Percentiles rank a stretch among this genome's conserved stretches.
phyloP scores from a whole-genome alignment of 1,284 basidiomycete genomes.

The Coniferiporia sulphurascens region DNA sequence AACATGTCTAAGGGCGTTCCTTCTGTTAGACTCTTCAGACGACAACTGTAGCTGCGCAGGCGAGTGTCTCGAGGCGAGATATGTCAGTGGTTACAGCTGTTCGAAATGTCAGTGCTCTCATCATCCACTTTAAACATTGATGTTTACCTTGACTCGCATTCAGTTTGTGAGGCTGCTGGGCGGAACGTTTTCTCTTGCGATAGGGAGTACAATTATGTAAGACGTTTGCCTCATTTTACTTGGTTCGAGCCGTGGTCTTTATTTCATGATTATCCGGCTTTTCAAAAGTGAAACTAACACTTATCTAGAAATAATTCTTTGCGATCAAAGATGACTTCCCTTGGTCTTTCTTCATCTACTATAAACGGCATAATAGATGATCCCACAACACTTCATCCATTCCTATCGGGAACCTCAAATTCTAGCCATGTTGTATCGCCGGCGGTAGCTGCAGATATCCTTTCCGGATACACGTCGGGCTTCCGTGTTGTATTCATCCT shows the following conservation, averaged over 20 bases:
- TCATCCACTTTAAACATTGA: background rate
- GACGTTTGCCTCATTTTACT: background rate
- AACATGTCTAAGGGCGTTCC: background rate
- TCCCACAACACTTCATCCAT: conserved; percentile 1
- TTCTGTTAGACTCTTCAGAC: conserved; percentile 13
- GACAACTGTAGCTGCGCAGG: conserved; percentile 17
- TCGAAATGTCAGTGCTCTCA: conserved; percentile 8
- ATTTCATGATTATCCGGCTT: background rate
- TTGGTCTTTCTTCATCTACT: background rate
- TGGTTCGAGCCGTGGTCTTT: background rate
- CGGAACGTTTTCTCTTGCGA: conserved; percentile 14
- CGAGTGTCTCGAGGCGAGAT: conserved; percentile 13
- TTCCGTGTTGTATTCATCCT: conserved; percentile 30
- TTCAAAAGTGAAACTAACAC: background rate
- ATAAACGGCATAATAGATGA: conserved; percentile 13
- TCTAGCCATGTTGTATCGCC: background rate
- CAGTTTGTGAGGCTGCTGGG: conserved; percentile 16
- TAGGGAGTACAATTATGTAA: conserved; percentile 17
- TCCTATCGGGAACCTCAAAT: background rate
- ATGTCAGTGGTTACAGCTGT: conserved; percentile 19
- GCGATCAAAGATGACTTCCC: conserved; percentile 7
- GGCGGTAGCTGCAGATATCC: conserved; percentile 12
- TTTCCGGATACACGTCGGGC: conserved; percentile 28
- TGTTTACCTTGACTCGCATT: background rate
- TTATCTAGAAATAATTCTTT: conserved; percentile 8